Evolutionary conservation across 2,329 filamentous ascomycete species (phyloP).

Genomic region (Fusarium pininemorale): DNA sequence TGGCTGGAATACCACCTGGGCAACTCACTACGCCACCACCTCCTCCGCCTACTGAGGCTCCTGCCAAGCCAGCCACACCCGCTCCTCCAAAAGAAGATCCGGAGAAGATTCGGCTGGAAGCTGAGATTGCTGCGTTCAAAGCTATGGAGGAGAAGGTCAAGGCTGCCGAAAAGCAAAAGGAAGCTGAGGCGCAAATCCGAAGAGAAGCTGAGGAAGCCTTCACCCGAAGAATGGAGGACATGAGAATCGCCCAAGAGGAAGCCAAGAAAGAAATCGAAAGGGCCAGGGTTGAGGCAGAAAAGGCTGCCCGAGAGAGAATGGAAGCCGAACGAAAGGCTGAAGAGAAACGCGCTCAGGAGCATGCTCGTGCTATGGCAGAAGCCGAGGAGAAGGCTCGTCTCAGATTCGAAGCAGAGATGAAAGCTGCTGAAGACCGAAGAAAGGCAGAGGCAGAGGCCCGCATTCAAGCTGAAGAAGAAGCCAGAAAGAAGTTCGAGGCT

Average conservation of each 20-base stretch:
- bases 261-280: constrained; percentile 51
- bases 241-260: constrained; percentile 38
- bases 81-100: constrained; percentile 57
- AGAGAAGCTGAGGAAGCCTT: constrained; percentile 58
- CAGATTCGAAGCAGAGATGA: constrained; percentile 57
- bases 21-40: constrained; percentile 46
- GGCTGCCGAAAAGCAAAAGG: constrained; percentile 55
- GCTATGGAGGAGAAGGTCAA: constrained; percentile 56
- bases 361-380: constrained; percentile 56
- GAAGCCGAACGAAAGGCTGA: constrained; percentile 47
- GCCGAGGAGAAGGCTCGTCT: constrained; percentile 57
- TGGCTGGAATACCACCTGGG: constrained; percentile 52
- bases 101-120: constrained; percentile 69
- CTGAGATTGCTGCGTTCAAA: constrained; percentile 64
- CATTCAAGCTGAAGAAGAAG: constrained; percentile 55
- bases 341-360: constrained; percentile 50
- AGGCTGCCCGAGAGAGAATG: constrained; percentile 57
- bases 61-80: constrained; percentile 54
- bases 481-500: constrained; percentile 57
- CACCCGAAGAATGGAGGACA: constrained; percentile 40
- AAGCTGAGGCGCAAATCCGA: constrained; percentile 56
- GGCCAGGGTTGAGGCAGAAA: constrained; percentile 49
- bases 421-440: constrained; percentile 55
- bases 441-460: constrained; percentile 59
- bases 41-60: constrained; percentile 49